phyloP scores from a whole-genome alignment of 1,139 yeast genomes.

The Lodderomyces pseudojiufengensis region DNA sequence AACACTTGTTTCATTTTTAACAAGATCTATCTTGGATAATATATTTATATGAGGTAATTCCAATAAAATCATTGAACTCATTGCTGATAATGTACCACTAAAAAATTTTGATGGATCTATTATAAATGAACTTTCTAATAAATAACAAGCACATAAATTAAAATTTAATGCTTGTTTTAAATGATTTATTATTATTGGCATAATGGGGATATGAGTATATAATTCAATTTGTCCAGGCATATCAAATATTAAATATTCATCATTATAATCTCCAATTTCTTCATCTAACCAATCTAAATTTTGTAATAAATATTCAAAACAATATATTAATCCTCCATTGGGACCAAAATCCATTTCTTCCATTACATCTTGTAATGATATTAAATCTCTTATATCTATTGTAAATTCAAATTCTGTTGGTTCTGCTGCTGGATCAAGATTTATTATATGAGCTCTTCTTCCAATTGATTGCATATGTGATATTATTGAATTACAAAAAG shows the following conservation, averaged over 20 bases:
- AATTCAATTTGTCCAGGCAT: slow-evolving; percentile 98
- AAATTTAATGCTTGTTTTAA: slow-evolving; percentile 75
- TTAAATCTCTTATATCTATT: slow-evolving; percentile 86
- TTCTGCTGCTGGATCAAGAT: slow-evolving; percentile 97
- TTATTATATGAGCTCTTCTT: slow-evolving; percentile 89
- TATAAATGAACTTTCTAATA: slow-evolving; percentile 91
- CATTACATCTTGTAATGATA: slow-evolving; percentile 94
- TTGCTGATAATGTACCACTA: slow-evolving; percentile 92
- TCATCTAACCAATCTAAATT: slow-evolving; percentile 96
- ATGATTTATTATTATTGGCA: slow-evolving; percentile 85
- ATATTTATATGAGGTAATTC: slow-evolving; percentile 94
- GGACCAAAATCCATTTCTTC: slow-evolving; percentile 94
- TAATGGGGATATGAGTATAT: slow-evolving; percentile 89
- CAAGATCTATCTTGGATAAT: slow-evolving; percentile 78
- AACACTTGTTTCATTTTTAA: slow-evolving; percentile 69
- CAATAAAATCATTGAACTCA: slow-evolving; percentile 95
- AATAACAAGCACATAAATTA: slow-evolving; percentile 86
- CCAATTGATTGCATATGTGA: slow-evolving; percentile 88
- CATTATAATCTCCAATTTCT: slow-evolving; percentile 89
- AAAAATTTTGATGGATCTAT: slow-evolving; percentile 88
- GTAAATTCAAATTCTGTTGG: slow-evolving; percentile 89
- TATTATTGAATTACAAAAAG: slow-evolving; percentile 86
- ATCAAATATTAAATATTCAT: slow-evolving; percentile 90
- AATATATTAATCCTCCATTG: slow-evolving; percentile 89
- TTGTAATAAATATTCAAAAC: slow-evolving; percentile 83